Evolutionary conservation across 2,329 filamentous ascomycete genomes (phyloP), one percentile per base, ranked within the genome.

Genomic region (Xylariaceae sp.): DNA sequence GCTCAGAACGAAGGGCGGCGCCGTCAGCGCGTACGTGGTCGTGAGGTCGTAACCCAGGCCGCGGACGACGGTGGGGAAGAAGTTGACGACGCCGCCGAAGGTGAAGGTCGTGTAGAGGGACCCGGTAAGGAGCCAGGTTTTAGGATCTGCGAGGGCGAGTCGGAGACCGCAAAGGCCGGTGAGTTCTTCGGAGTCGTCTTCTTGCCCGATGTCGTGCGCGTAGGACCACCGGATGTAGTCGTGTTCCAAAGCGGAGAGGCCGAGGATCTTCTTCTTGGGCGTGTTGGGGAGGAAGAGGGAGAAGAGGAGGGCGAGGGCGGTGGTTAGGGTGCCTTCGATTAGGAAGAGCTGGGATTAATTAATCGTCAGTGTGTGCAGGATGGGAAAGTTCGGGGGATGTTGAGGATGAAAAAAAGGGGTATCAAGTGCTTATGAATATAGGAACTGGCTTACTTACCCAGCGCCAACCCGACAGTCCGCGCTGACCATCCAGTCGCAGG

Each of bases 31-130:
- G 9, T 43, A 44, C 2, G 43, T 50, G 12, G 43, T 52, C 23
- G 40, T 55, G 14, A 44, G 59, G 63, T 64, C 44, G 67, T 69
- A 44, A 64, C 70, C 39, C 59, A 68, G 54, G 59, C 69, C 51
- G 64, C 67, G 36, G 63, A 63, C 52, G 61, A 74, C 53, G 3
- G 52, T 46, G 17, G 51, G 53, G 41, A 56, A 52, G 42, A 50
- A 53, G 44, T 61, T 54, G 48, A 55, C 48, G 46, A 57, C 48
- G 7, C 54, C 50, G 34, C 52, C 52, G 32, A 51, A 48, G 34
- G 57, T 57, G 44, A 54, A 60, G 17, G 52, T 59, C 4, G 40
- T 40, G 37, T 59, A 60, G 9, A 60, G 51, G 19, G 56, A 55
- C 1, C 57, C 56, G 48, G 59, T 54, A 5, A 65, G 50, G 5